Evolutionary conservation across 257 asterid genomes (phyloP), one percentile per base, ranked within the genome.

Genomic region (Hygrophila difformis): DNA sequence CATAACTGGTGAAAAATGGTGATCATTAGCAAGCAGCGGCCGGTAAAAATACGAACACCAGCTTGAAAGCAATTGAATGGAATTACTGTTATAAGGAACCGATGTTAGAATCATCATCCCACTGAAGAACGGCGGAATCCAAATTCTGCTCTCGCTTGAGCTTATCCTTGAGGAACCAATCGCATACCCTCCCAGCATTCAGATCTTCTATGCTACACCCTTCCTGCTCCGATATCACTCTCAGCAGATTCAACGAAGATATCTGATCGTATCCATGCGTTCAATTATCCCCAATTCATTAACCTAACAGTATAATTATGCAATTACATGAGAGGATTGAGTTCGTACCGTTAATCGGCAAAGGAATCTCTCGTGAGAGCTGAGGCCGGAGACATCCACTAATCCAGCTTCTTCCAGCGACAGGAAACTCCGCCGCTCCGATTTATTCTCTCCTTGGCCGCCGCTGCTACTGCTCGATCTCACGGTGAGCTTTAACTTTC

Each of bases 31-130:
- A n/a, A n/a, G n/a, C n/a, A n/a, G n/a, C n/a, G n/a, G n/a, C n/a
- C n/a, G n/a, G n/a, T n/a, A n/a, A n/a, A n/a, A n/a, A n/a, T n/a
- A n/a, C n/a, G n/a, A n/a, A n/a, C n/a, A n/a, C n/a, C n/a, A n/a
- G n/a, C n/a, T n/a, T n/a, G n/a, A n/a, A n/a, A n/a, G n/a, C n/a
- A n/a, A n/a, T n/a, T n/a, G n/a, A n/a, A n/a, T n/a, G n/a, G n/a
- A n/a, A n/a, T n/a, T n/a, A n/a, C n/a, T n/a, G n/a, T n/a, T n/a
- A n/a, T n/a, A n/a, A n/a, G n/a, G n/a, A n/a, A n/a, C n/a, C n/a
- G n/a, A n/a, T n/a, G n/a, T n/a, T n/a, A n/a, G 86, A 69, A 43
- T 82, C 92, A 21, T 82, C 92, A 21, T 77, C 93, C 95, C 95
- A 84, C 15, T 81, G 93, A 33, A 84, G 71, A 14, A 84, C 31